Evolutionary conservation across 1,284 basidiomycete genomes (phyloP), one percentile per base, ranked within the genome.

Genomic region (Bjerkandera adusta): DNA sequence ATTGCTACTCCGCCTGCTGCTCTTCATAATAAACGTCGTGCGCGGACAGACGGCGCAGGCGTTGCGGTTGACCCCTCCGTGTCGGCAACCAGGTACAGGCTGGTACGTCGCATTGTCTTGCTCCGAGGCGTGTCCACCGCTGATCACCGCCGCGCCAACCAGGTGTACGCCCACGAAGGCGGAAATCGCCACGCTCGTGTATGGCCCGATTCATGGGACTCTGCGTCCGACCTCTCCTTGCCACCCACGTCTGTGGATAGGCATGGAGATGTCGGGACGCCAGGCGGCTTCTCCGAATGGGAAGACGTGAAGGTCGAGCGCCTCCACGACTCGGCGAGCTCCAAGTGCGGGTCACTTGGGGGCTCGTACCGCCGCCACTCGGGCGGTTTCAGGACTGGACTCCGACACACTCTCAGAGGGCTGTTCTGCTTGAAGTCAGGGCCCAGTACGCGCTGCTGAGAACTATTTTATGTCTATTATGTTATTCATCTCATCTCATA

Each of bases 391-490:
- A 20, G 41, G 15, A 29, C n/a, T 25, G 30, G 41, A 24, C 15
- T 43, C 10, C 16, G 30, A 24, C 41, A 43, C 26, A 32, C 41
- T 4, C 25, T 43, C 13, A 20, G 41, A 13, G 32, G 29, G 4
- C 27, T 21, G 16, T 25, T 43, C 13, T 43, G 41, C 41, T 20
- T 34, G 32, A 26, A 34, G 10, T 12, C 41, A 5, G 24, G 30
- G 10, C 30, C 32, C 21, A 11, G 18, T 22, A 30, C 21, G 24
- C 35, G 25, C 41, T 43, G 35, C 33, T 4, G 25, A 30, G 8
- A n/a, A 8, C 27, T 25, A 12, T 34, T 43, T 43, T 43, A 43
- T 43, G 13, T 22, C 16, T 43, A n/a, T n/a, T n/a, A 43, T 34
- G 30, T 43, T 34, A 43, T 43, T 43, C 10, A 6, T 22, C 16